phyloP scores from a whole-genome alignment of 108 stramenopile genomes.

The Phaeodactylum tricornutum region DNA sequence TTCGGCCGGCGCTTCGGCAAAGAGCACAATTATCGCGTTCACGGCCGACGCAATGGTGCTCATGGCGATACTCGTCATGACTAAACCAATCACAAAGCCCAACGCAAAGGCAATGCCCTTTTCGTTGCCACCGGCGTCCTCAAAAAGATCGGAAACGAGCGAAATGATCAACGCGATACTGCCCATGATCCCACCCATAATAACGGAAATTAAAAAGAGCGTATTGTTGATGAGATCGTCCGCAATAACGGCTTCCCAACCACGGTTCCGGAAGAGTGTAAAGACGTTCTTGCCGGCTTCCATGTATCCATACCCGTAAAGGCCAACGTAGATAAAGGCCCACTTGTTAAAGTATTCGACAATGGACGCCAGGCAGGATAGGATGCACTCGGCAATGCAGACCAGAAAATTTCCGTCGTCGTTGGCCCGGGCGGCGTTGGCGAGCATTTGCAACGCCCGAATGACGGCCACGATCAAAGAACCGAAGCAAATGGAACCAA shows the following conservation, averaged over 20 bases:
- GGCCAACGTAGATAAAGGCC: conserved; percentile 84
- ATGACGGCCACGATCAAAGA: conserved; percentile 78
- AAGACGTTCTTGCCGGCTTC: conserved; percentile 79
- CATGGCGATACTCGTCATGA: conserved; percentile 54
- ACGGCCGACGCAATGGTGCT: conserved; percentile 71
- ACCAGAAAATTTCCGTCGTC: conserved; percentile 33
- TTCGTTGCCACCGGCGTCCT: conserved; percentile 19
- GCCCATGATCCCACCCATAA: conserved; percentile 60
- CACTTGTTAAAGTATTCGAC: conserved; percentile 26
- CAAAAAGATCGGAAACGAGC: conserved; percentile 26
- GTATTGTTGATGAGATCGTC: conserved; percentile 79
- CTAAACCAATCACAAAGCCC: conserved; percentile 62
- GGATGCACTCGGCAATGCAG: conserved; percentile 58
- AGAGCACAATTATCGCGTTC: conserved; percentile 84
- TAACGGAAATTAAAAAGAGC: conserved; percentile 35
- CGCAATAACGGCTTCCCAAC: conserved; percentile 88
- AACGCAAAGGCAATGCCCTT: conserved; percentile 37
- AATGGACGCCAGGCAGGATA: conserved; percentile 35
- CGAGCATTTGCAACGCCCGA: conserved; percentile 54
- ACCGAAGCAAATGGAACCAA: conserved; percentile 91
- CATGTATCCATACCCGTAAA: conserved; percentile 74
- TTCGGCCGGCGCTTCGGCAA: conserved; percentile 80
- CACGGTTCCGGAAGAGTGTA: conserved; percentile 73
- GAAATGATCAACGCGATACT: conserved; percentile 32
- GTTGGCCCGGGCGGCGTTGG: conserved; percentile 40